Conservation (phyloP, 371 early-diverging fungal genomes). For the Mortierella sp. region DNA sequence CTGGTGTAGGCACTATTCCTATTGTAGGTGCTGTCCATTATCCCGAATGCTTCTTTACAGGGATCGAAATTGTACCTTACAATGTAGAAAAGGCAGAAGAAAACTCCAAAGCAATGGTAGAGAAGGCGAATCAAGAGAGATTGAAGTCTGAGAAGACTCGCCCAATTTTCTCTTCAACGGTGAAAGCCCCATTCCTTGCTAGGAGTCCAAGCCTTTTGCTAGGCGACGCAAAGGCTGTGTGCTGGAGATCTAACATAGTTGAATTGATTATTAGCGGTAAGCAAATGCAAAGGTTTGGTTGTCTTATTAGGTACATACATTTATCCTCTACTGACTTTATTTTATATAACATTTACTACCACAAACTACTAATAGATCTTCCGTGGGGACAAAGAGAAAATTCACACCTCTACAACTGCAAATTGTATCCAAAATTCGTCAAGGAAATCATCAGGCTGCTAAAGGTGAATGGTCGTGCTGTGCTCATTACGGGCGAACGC, state of each 20-base stretch:
- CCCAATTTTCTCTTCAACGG: background rate
- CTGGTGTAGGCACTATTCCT: conserved; percentile 47
- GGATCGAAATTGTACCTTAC: conserved; percentile 19
- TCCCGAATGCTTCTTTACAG: conserved; percentile 32
- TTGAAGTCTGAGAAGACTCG: background rate
- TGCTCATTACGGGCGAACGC: conserved; percentile 51
- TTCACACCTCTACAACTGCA: conserved; percentile 48
- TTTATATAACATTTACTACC: background rate
- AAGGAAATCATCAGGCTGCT: conserved; percentile 39
- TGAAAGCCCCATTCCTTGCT: background rate
- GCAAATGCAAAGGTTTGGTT: background rate
- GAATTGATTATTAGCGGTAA: conserved; percentile 49
- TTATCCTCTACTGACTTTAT: background rate
- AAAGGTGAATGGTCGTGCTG: conserved; percentile 38
- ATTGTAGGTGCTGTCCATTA: conserved; percentile 42
- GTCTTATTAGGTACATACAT: background rate
- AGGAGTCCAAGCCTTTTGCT: conserved; percentile 18
- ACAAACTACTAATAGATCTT: conserved; percentile 19
- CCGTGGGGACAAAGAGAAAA: conserved; percentile 53
- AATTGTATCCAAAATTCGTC: conserved; percentile 39
- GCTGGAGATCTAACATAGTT: conserved; percentile 25
- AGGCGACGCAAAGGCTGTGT: conserved; percentile 40
- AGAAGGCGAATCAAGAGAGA: conserved; percentile 4
- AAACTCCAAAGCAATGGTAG: conserved; percentile 33
- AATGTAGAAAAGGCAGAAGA: conserved; percentile 40